phyloP scores from a whole-genome alignment of 176 grass and related monocot genomes.

The Stipa capillata region DNA sequence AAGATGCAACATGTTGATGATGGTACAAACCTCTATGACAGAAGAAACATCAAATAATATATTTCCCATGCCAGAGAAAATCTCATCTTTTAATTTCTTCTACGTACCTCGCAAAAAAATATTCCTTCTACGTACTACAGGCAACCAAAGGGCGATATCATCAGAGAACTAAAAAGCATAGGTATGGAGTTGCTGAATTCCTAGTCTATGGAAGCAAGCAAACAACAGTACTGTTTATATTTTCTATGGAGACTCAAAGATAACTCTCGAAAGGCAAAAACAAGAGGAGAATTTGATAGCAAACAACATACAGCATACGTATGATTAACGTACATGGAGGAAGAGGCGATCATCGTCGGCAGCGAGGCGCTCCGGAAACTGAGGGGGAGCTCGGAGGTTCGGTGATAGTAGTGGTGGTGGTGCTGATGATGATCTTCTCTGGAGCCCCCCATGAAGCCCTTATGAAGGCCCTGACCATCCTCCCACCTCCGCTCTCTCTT shows the following conservation, averaged over 20 bases:
- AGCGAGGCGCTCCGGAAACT: background rate
- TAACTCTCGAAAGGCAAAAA: background rate
- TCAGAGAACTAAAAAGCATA: background rate
- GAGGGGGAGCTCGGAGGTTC: slow-evolving; percentile 1
- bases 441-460: slow-evolving; percentile 27
- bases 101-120: too few species aligned
- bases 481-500: slow-evolving; percentile 15
- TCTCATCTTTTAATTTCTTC: too few species aligned
- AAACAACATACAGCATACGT: background rate
- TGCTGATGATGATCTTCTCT: slow-evolving; percentile 19
- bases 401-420: background rate
- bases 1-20: background rate
- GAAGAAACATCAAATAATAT: background rate
- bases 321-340: slow-evolving; percentile 36
- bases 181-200: slow-evolving; percentile 2
- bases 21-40: background rate
- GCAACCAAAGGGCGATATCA: background rate
- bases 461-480: slow-evolving; percentile 44
- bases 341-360: slow-evolving; percentile 26
- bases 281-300: background rate
- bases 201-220: background rate
- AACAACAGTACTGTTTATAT: background rate
- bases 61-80: background rate
- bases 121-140: too few species aligned
- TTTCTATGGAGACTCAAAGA: background rate